Evolutionary conservation across 306 rosid genomes (phyloP), one percentile per base, ranked within the genome.

Genomic region (Vigna unguiculata): DNA sequence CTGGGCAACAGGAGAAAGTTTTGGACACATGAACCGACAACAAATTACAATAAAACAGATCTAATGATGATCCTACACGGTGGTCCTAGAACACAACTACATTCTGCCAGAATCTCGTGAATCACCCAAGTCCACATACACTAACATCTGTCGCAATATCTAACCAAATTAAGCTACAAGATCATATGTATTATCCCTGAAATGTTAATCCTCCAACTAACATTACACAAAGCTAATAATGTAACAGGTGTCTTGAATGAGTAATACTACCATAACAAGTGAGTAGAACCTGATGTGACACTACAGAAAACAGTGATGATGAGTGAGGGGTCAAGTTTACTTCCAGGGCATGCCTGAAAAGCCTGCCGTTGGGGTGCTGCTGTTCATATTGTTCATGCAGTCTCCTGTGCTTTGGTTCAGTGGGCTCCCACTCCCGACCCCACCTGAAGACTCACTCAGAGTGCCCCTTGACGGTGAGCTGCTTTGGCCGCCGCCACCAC

Each of bases 271-370:
- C 17, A 57, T 57, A 32, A 45, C 60, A 57, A 51, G 58, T 63
- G 62, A 11, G 46, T 16, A 60, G 71, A 47, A 52, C 14, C 68
- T 25, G 25, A 57, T 10, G 10, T 19, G 12, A 63, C 22, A 78
- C 83, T 20, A 49, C 86, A 77, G 64, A 76, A 82, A 70, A 64
- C 41, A 69, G 81, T 32, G 30, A 83, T 32, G 30, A 83, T 43
- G 48, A 11, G 48, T 7, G 47, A 28, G 45, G 34, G 69, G 9
- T 13, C 0, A 32, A 69, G 19, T 49, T 86, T 78, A 88, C 79
- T 89, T 90, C 97, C 95, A 91, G 6, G 86, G 76, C 78, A 88
- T 69, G 80, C 83, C 76, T 19, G 86, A 34, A 83, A 88, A 80
- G 79, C 86, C 85, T 59, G 71, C 89, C 5, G 84, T 82, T 22